phyloP scores from a whole-genome alignment of 2,329 filamentous ascomycete species.

The Penicillium sp. region DNA sequence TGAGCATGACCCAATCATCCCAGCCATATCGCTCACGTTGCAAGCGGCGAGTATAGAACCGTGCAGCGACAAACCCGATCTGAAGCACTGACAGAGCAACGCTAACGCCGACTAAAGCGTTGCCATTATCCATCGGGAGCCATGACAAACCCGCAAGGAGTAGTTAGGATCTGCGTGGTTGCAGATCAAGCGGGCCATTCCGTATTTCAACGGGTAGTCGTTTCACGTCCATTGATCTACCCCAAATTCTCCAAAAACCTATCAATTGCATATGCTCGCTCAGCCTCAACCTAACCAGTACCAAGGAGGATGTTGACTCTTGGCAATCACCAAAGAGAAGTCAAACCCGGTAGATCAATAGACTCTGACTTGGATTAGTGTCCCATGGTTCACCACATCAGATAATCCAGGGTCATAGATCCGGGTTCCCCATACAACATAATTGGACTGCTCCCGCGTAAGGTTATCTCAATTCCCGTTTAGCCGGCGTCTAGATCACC shows the following conservation, averaged over 20 bases:
- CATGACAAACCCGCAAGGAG: too few species aligned
- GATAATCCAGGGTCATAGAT: background rate
- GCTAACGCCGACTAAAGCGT: constrained; percentile 16
- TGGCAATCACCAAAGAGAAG: too few species aligned
- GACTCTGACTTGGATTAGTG: too few species aligned
- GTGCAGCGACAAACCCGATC: constrained; percentile 17
- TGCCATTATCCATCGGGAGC: constrained; percentile 4
- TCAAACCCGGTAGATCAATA: background rate
- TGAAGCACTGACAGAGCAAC: constrained; percentile 18
- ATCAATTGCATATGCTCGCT: too few species aligned
- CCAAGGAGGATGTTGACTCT: too few species aligned
- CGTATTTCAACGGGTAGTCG: too few species aligned
- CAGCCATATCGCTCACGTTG: constrained; percentile 14
- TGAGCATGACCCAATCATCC: constrained; percentile 24
- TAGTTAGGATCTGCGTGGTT: background rate
- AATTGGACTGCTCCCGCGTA: background rate
- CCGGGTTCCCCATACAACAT: background rate
- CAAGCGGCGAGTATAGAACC: constrained; percentile 22
- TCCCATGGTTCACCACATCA: background rate
- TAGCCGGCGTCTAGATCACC: too few species aligned
- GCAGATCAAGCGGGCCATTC: too few species aligned
- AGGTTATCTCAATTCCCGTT: background rate
- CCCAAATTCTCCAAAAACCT: too few species aligned
- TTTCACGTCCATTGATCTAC: too few species aligned
- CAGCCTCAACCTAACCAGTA: too few species aligned